Evolutionary conservation across 768 basidiomycete species (phyloP), one percentile per base, ranked within the genome.

Genomic region (Leccinum fibrillosum): DNA sequence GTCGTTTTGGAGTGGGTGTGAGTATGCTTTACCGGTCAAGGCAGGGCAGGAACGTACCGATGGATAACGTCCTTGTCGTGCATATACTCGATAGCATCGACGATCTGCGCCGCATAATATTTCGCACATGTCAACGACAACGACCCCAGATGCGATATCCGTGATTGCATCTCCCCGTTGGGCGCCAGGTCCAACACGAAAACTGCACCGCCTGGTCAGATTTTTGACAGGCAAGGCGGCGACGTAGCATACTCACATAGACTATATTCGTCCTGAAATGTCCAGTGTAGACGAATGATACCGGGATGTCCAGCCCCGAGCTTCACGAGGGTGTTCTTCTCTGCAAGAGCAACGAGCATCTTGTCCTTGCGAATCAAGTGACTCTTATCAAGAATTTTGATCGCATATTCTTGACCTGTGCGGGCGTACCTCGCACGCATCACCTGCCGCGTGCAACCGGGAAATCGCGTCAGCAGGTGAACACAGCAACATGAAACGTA

Each of bases 61-160:
- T 99, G 97, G 48, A 95, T 86, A 53, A 99, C 86, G 5, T 90
- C 90, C 64, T 88, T 89, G 53, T 81, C 78, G 70, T 98, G 97
- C 82, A 99, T 96, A 74, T 88, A 96, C 49, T 85, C 85, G 58
- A 98, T 76, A 0, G 94, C 89, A 63, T 94, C 92, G 42, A 94
- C 80, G 44, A 98, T 81, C 66, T 97, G 94, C 0, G 96, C 95
- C 1, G 89, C 79, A 69, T 98, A 98, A 71, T 91, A 90, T 44
- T 86, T 82, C 0, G 90, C 81, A 54, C 91, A 95, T 5, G 75
- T 65, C 6, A 88, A 70, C 23, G 91, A 92, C 44, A 99, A 76
- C 0, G 97, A 98, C n/a, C 97, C 97, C 58, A 92, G 76, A 52
- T 81, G 82, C 4, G 82, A 82, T 62, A 92, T 84, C 32, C 87